Percentiles rank a stretch among this genome's conserved stretches.
Conservation (phyloP, 352 stramenopile genomes). For the Phytophthora brassicae region DNA sequence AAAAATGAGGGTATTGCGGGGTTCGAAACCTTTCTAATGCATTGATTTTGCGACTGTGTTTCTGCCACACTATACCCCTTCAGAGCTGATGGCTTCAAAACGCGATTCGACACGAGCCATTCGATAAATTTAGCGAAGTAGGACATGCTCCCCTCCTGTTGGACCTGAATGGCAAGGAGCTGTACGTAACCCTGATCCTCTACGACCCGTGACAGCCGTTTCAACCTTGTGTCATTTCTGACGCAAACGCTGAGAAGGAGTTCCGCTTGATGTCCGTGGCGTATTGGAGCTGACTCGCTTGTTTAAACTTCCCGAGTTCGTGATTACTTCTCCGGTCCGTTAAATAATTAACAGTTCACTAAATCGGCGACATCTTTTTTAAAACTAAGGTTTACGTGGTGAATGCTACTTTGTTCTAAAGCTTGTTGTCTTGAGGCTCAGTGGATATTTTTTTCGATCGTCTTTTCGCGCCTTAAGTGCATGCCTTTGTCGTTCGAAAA, state of each 20-base stretch:
- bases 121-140: neutral
- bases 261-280: neutral
- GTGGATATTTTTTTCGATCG: too few relatives aligned
- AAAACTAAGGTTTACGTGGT: too few relatives aligned
- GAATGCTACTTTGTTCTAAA: too few relatives aligned
- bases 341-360: too few relatives aligned
- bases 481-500: too few relatives aligned
- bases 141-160: neutral
- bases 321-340: too few relatives aligned
- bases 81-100: neutral
- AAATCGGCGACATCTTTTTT: too few relatives aligned
- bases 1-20: too few relatives aligned
- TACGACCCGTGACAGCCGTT: neutral
- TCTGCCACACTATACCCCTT: neutral
- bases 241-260: slow-evolving; percentile 2
- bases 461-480: too few relatives aligned
- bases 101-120: neutral
- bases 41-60: neutral
- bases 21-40: too few relatives aligned
- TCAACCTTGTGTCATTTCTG: neutral
- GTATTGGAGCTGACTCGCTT: neutral
- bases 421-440: too few relatives aligned
- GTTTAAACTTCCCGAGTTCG: neutral
- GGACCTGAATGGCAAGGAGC: neutral
- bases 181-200: neutral